Conservation (phyloP, 1,284 basidiomycete species). For the Heterobasidion annosum region DNA sequence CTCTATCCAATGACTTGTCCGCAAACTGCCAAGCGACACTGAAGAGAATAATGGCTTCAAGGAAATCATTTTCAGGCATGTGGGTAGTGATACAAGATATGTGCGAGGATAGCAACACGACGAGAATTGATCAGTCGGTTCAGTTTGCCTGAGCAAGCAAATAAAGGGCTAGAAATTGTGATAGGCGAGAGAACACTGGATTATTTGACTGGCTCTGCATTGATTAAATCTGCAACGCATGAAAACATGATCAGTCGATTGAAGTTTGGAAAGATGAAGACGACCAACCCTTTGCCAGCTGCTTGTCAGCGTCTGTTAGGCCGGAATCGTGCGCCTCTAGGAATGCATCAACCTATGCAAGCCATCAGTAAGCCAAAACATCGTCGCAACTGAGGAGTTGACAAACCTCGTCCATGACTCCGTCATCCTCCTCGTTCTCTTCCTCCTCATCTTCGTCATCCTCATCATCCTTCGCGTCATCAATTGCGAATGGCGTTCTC, state of each 20-base stretch:
- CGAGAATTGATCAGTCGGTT: neutral
- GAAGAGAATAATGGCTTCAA: neutral
- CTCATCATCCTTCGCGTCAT: conserved; percentile 81
- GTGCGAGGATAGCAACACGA: conserved; percentile 3
- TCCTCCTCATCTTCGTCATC: conserved; percentile 60
- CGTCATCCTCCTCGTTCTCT: conserved; percentile 58
- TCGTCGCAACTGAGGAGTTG: neutral
- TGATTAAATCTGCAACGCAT: conserved; percentile 41
- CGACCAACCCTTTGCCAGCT: conserved; percentile 62
- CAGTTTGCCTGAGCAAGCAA: neutral
- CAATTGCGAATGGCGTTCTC: conserved; percentile 87
- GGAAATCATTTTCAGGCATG: neutral
- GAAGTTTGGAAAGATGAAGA: neutral
- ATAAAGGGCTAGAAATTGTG: neutral
- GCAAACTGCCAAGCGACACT: too few relatives aligned
- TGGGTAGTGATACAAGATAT: conserved; percentile 10
- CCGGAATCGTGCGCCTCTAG: conserved; percentile 86
- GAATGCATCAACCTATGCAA: conserved; percentile 75
- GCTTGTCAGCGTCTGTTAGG: conserved; percentile 76
- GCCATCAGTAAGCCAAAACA: neutral
- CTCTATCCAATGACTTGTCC: too few relatives aligned
- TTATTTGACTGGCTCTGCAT: conserved; percentile 53
- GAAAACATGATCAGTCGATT: neutral
- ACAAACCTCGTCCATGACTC: conserved; percentile 80
- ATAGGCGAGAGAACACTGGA: neutral